Evolutionary conservation across 345 rosid genomes (phyloP).

Genomic region (Brassica napus): DNA sequence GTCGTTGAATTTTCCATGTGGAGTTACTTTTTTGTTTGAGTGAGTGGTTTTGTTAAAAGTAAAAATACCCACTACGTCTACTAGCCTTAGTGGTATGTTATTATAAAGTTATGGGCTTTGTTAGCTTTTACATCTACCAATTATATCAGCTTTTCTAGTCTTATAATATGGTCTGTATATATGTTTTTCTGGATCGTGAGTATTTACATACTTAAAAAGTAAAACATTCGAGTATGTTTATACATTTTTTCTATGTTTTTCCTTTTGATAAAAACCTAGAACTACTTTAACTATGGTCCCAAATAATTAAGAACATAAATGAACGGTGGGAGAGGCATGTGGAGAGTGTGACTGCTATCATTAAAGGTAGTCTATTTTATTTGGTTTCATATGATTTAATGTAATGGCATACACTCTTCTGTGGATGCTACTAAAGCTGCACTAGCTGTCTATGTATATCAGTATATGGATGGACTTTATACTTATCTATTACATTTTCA

Average conservation of each 20-base stretch:
- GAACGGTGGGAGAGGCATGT: constrained; percentile 29
- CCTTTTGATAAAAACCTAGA: not conserved
- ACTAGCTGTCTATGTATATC: not conserved
- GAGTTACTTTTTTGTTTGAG: constrained; percentile 11
- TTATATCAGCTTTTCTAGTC: not conserved
- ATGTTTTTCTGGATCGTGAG: not conserved
- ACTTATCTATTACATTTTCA: not conserved
- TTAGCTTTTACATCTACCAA: constrained; percentile 26
- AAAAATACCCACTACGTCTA: constrained; percentile 21
- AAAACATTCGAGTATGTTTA: not conserved
- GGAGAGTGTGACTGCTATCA: constrained; percentile 31
- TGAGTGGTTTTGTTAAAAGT: constrained; percentile 27
- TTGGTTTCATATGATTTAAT: constrained; percentile 14
- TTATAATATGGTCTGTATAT: constrained; percentile 20
- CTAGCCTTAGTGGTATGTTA: constrained; percentile 26
- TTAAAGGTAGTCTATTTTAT: constrained; percentile 19
- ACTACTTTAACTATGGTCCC: constrained; percentile 16
- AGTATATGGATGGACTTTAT: not conserved
- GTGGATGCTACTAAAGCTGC: constrained; percentile 2
- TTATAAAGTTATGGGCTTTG: constrained; percentile 29
- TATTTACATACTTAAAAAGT: not conserved
- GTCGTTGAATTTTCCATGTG: constrained; percentile 28
- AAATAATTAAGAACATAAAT: constrained; percentile 14
- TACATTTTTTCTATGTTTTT: not conserved
- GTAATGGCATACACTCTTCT: constrained; percentile 20